Evolutionary conservation across 2,329 filamentous ascomycete species (phyloP).

Genomic region (Emmonsiellopsis sp.): DNA sequence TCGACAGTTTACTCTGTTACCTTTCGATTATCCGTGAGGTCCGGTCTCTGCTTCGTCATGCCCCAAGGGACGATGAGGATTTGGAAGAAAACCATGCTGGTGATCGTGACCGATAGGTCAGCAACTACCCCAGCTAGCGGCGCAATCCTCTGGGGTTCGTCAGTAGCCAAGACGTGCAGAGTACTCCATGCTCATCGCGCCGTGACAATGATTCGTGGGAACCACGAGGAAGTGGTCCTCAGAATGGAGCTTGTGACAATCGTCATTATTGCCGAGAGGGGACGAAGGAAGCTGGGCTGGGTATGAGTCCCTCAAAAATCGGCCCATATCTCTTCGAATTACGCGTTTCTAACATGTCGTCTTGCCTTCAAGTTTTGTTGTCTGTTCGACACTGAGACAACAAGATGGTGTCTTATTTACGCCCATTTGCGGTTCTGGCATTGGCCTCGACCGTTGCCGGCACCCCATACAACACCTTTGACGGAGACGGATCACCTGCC

Average conservation of each 20-base stretch:
- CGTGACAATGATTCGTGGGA: background rate
- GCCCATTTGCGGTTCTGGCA: background rate
- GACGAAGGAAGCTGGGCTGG: background rate
- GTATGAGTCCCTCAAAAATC: background rate
- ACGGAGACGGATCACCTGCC: constrained; percentile 41
- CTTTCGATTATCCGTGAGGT: no score
- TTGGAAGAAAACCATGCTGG: no score
- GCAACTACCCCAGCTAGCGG: no score
- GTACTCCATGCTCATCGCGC: background rate
- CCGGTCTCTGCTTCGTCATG: no score
- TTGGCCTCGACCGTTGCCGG: background rate
- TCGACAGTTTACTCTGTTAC: no score
- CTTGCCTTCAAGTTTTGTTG: background rate
- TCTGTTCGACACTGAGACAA: background rate
- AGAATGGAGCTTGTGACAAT: background rate
- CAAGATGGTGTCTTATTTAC: background rate
- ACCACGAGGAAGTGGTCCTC: background rate
- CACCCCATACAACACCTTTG: constrained; percentile 41
- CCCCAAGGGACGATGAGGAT: no score
- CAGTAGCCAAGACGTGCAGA: no score
- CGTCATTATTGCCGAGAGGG: background rate
- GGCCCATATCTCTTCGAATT: background rate
- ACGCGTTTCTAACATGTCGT: background rate
- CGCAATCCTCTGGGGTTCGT: no score
- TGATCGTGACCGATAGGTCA: no score